Percentiles rank a stretch among this genome's conserved stretches.
Conservation (phyloP, 1,284 basidiomycete genomes). For the Pisolithus thermaeus region DNA sequence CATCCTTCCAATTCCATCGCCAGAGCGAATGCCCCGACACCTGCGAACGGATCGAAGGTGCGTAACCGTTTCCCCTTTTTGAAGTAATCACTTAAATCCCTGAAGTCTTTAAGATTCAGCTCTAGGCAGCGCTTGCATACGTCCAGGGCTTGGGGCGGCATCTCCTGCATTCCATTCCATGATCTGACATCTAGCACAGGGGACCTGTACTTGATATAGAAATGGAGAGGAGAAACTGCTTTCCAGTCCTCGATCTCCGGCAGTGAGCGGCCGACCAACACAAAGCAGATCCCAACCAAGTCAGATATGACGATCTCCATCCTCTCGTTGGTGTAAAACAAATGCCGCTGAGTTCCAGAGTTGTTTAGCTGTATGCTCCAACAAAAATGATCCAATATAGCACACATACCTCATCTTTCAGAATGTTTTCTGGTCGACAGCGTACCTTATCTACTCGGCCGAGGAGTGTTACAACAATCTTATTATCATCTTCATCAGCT, state of each 20-base stretch:
- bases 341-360: conserved; percentile 17
- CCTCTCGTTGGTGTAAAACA: conserved; percentile 39
- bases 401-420: conserved; percentile 36
- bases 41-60: conserved; percentile 60
- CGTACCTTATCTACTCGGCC: conserved; percentile 31
- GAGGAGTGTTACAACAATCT: conserved; percentile 26
- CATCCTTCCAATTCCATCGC: conserved; percentile 48
- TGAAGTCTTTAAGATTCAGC: conserved; percentile 28
- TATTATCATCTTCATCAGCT: background rate
- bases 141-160: conserved; percentile 32
- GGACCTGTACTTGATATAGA: conserved; percentile 48
- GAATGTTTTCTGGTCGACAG: conserved; percentile 17
- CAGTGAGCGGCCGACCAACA: conserved; percentile 33
- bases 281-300: conserved; percentile 45
- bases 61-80: conserved; percentile 32
- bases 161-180: conserved; percentile 33
- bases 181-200: conserved; percentile 32
- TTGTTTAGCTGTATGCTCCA: background rate
- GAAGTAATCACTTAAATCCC: conserved; percentile 28
- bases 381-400: background rate
- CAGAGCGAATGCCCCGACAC: conserved; percentile 57
- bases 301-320: conserved; percentile 29
- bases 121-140: conserved; percentile 44
- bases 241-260: conserved; percentile 44
- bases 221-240: conserved; percentile 46